Evolutionary conservation across 1,284 basidiomycete genomes (phyloP).

Genomic region (Ustilago esculenta): DNA sequence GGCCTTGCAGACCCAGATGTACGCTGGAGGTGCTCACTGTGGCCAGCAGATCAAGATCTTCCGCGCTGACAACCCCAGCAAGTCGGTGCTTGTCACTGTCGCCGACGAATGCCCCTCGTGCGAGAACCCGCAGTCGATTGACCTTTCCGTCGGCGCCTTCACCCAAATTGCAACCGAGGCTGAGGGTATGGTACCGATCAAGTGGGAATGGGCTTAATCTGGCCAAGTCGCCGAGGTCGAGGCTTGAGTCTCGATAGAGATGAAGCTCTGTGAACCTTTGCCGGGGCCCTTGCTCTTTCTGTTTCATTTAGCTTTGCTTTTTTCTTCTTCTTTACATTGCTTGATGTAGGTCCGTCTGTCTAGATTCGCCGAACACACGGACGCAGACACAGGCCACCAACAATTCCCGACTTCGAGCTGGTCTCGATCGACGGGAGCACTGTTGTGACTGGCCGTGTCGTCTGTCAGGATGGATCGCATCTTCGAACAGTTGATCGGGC

Average conservation of each 20-base stretch:
- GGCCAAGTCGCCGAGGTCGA: not conserved
- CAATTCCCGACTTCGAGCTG: constrained; percentile 7
- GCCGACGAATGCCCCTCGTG: constrained; percentile 70
- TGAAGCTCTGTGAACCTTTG: too few species aligned
- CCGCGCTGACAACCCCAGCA: constrained; percentile 64
- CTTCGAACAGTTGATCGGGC: not conserved
- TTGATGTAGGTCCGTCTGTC: constrained; percentile 2
- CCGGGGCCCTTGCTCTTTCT: too few species aligned
- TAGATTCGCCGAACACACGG: constrained; percentile 13
- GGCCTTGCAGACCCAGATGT: constrained; percentile 48
- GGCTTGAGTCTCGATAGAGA: not conserved
- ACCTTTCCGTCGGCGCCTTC: constrained; percentile 83
- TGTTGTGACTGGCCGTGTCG: constrained; percentile 9
- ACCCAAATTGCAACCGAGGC: constrained; percentile 71
- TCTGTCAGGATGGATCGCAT: constrained; percentile 15
- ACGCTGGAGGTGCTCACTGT: constrained; percentile 73
- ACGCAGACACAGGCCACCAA: constrained; percentile 3
- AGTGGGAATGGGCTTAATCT: constrained; percentile 46
- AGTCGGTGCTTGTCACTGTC: constrained; percentile 72
- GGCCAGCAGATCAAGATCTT: constrained; percentile 75
- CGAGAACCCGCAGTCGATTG: constrained; percentile 74
- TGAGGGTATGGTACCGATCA: constrained; percentile 72
- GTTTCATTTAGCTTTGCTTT: too few species aligned
- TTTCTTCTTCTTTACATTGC: not conserved
- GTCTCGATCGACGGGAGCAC: constrained; percentile 8